These are phyloP conservation scores for Trebouxia gelatinosa DNA, from an alignment of 163 green algal species.

Conservation along the genomic window DNA sequence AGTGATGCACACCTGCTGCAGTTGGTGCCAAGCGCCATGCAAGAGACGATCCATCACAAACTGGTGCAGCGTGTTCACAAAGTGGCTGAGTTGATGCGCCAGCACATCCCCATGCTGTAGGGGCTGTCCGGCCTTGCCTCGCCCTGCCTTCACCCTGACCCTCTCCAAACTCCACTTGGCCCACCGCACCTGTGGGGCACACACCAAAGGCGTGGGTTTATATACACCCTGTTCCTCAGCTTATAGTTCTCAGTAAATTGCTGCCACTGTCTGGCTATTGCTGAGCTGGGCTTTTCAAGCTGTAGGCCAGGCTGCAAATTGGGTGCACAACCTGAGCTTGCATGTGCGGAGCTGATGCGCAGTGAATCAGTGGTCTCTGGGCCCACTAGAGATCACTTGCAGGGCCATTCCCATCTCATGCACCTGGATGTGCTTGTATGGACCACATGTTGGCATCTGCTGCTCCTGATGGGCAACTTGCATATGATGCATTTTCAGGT, in stretches of 20 bases:
- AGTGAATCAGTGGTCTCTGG: too few relatives aligned
- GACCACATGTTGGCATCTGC: too few relatives aligned
- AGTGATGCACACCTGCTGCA: conserved; percentile 39
- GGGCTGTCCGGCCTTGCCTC: background rate
- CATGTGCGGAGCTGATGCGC: background rate
- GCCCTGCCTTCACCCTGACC: conserved; percentile 3
- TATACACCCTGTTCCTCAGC: background rate
- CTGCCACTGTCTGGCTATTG: too few relatives aligned
- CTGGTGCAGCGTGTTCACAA: conserved; percentile 52
- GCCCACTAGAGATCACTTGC: too few relatives aligned
- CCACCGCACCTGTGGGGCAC: conserved; percentile 32
- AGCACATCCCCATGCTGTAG: conserved; percentile 30
- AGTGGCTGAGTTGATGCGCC: conserved; percentile 45
- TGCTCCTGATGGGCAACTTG: too few relatives aligned
- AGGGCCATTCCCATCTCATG: too few relatives aligned
- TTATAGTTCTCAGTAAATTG: too few relatives aligned
- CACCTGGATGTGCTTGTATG: too few relatives aligned
- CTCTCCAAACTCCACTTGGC: conserved; percentile 40
- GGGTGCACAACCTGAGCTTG: background rate
- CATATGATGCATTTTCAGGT: too few relatives aligned
- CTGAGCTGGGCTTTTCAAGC: too few relatives aligned
- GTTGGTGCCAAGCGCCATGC: conserved; percentile 35
- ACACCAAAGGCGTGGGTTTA: background rate
- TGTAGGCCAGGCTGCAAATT: background rate
- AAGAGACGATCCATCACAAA: conserved; percentile 50